Conservation (phyloP, 208 protist species). For the Crithidia mellificae region DNA sequence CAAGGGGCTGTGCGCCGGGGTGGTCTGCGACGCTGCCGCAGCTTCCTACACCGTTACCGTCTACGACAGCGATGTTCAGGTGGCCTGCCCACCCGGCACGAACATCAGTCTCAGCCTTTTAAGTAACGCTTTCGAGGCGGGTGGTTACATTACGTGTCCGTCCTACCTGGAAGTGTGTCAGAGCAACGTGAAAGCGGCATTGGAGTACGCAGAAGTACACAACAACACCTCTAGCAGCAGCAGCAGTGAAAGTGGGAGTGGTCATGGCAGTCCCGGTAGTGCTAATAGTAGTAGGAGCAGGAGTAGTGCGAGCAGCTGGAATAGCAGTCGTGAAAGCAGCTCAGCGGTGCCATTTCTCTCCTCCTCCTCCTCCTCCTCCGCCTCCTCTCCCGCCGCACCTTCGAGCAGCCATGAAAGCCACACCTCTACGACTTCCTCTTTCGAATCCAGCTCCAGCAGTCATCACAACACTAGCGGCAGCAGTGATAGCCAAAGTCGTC, state of each 20-base stretch:
- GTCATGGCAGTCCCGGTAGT: background rate
- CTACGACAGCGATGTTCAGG: background rate
- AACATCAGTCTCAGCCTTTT: background rate
- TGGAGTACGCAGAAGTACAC: too few species aligned
- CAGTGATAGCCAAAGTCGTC: too few species aligned
- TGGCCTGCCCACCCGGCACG: background rate
- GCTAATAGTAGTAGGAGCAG: too few species aligned
- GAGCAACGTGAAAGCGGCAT: conserved; percentile 11
- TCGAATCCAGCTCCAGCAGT: too few species aligned
- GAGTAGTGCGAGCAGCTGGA: too few species aligned
- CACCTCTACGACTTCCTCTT: too few species aligned
- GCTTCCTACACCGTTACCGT: conserved; percentile 5
- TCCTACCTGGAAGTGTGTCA: conserved; percentile 23
- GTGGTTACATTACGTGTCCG: conserved; percentile 15
- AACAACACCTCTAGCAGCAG: background rate
- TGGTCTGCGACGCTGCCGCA: background rate
- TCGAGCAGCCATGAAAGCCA: too few species aligned
- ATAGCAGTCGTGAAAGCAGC: too few species aligned
- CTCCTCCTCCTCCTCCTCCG: too few species aligned
- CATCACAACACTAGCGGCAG: too few species aligned
- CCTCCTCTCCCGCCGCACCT: too few species aligned
- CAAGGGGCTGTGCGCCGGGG: background rate
- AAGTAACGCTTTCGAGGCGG: conserved; percentile 12
- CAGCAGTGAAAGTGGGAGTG: background rate
- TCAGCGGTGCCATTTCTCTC: too few species aligned